A percentile compares a stretch with the other conserved stretches of the same genome.
These are phyloP conservation scores for Laetiporus sulphureus DNA, from an alignment of 1,284 basidiomycete genomes.

Conservation along the genomic window DNA sequence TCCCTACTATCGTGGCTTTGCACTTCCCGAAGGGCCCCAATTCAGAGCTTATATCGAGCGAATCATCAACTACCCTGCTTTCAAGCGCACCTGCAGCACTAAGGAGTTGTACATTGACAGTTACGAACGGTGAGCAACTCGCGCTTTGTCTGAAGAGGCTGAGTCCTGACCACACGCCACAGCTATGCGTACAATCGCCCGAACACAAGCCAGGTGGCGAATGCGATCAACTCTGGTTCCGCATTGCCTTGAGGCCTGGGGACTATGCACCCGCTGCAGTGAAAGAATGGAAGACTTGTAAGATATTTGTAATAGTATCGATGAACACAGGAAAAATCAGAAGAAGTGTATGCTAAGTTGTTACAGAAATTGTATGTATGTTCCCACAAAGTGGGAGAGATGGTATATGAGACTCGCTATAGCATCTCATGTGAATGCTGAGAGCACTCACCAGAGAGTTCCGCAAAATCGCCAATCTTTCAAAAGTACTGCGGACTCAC, in stretches of 20 bases:
- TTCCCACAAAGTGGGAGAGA: too few species aligned
- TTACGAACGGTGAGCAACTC: slow-evolving; percentile 52
- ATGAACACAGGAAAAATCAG: too few species aligned
- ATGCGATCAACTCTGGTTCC: slow-evolving; percentile 60
- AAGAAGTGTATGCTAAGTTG: too few species aligned
- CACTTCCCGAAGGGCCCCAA: slow-evolving; percentile 39
- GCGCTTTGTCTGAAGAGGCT: neutral
- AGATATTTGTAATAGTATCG: too few species aligned
- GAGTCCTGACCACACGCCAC: slow-evolving; percentile 1
- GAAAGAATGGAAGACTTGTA: too few species aligned
- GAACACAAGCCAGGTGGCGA: slow-evolving; percentile 66
- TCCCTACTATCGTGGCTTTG: slow-evolving; percentile 64
- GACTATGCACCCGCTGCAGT: neutral
- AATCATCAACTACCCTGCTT: slow-evolving; percentile 54
- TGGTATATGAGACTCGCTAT: too few species aligned
- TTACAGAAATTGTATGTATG: too few species aligned
- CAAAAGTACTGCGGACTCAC: too few species aligned
- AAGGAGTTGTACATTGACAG: slow-evolving; percentile 71
- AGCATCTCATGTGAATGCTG: too few species aligned
- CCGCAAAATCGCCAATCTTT: too few species aligned
- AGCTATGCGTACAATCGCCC: slow-evolving; percentile 71
- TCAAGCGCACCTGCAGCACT: slow-evolving; percentile 65
- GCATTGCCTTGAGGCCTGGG: slow-evolving; percentile 44
- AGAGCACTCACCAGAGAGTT: too few species aligned
- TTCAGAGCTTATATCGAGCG: slow-evolving; percentile 49